Conservation (phyloP, 495 filamentous ascomycete genomes). For the Neohortaea acidophila region DNA sequence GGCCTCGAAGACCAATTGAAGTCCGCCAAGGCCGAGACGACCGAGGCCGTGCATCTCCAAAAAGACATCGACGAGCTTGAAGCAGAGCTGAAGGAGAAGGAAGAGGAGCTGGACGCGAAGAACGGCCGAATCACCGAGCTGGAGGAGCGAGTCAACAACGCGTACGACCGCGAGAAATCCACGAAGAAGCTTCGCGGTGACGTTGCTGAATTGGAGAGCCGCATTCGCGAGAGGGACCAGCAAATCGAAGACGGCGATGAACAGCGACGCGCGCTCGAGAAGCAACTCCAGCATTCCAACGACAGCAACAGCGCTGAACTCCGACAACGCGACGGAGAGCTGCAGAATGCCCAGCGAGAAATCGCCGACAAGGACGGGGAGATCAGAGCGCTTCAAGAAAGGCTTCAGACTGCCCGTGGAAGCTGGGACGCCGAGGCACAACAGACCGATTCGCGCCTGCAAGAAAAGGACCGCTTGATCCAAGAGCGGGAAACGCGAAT, state of each 20-base stretch:
- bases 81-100: constrained; percentile 17
- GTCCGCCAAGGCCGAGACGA: constrained; percentile 16
- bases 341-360: constrained; percentile 10
- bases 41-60: constrained; percentile 11
- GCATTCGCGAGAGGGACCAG: constrained; percentile 17
- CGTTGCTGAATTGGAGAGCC: constrained; percentile 13
- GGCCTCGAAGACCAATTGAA: constrained; percentile 35
- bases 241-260: constrained; percentile 19
- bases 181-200: constrained; percentile 20
- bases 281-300: constrained; percentile 6
- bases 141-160: constrained; percentile 15
- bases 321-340: constrained; percentile 14
- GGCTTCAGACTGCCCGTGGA: constrained; percentile 17
- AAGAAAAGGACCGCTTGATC: constrained; percentile 15
- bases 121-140: constrained; percentile 15
- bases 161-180: constrained; percentile 14
- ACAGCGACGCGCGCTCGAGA: constrained; percentile 18
- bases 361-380: constrained; percentile 17
- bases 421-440: constrained; percentile 19
- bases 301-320: constrained; percentile 8
- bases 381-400: constrained; percentile 15
- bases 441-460: constrained; percentile 14
- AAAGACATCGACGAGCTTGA: constrained; percentile 18
- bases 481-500: constrained; percentile 13
- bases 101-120: constrained; percentile 15